phyloP scores from a whole-genome alignment of 768 basidiomycete species.

The Omphalotus guepiniiformis region DNA sequence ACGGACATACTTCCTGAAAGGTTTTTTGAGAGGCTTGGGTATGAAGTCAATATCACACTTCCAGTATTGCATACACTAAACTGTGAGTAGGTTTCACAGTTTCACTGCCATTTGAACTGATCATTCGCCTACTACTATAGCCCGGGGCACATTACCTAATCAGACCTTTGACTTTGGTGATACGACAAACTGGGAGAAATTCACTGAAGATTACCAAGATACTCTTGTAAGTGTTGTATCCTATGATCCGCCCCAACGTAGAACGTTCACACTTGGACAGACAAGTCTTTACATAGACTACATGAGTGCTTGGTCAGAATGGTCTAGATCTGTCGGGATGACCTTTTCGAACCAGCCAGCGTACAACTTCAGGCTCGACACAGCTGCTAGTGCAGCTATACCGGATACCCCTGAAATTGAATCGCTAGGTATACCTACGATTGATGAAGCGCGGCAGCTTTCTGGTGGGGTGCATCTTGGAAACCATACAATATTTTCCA shows the following conservation, averaged over 20 bases:
- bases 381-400: constrained; percentile 13
- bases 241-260: too few species aligned
- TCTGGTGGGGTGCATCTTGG: constrained; percentile 15
- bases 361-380: constrained; percentile 16
- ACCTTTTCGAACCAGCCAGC: constrained; percentile 14
- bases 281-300: constrained; percentile 15
- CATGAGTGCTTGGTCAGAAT: constrained; percentile 9
- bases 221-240: constrained; percentile 11
- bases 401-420: constrained; percentile 16
- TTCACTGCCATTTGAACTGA: too few species aligned
- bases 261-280: too few species aligned
- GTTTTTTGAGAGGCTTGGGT: constrained; percentile 15
- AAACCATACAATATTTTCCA: constrained; percentile 11
- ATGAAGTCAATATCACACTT: constrained; percentile 14
- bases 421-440: constrained; percentile 13
- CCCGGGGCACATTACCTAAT: too few species aligned
- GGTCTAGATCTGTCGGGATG: constrained; percentile 11
- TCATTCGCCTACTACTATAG: too few species aligned
- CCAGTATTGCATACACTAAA: constrained; percentile 13
- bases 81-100: too few species aligned
- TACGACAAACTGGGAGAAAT: constrained; percentile 10
- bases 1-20: constrained; percentile 12
- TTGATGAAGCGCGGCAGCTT: constrained; percentile 14
- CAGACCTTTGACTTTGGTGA: constrained; percentile 15
- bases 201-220: constrained; percentile 15